Percentiles rank a stretch among this genome's conserved stretches.
Conservation (phyloP, 208 protist genomes). For the Crithidia acanthocephali region DNA sequence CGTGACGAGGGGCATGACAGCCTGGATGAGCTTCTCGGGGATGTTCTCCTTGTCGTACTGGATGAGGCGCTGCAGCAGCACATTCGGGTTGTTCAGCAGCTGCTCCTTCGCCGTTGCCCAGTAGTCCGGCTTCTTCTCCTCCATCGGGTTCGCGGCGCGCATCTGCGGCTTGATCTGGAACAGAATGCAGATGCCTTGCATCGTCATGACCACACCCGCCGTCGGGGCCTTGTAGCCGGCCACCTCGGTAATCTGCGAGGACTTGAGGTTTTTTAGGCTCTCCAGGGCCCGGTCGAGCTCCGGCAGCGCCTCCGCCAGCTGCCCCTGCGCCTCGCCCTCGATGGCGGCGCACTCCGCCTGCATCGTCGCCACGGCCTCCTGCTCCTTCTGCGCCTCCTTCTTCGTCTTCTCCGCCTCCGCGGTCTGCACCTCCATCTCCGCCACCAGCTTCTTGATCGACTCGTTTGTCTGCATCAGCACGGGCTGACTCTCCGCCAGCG, state of each 20-base stretch:
- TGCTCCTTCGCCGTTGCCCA: constrained; percentile 95
- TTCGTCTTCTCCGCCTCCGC: constrained; percentile 94
- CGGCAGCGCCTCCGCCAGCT: constrained; percentile 97
- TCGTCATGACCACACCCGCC: constrained; percentile 96
- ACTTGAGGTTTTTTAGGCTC: constrained; percentile 96
- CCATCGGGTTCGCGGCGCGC: constrained; percentile 94
- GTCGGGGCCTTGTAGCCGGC: constrained; percentile 96
- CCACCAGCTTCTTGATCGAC: constrained; percentile 95
- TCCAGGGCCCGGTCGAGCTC: constrained; percentile 96
- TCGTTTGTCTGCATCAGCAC: constrained; percentile 94
- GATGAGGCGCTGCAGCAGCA: constrained; percentile 94
- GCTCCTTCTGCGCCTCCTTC: constrained; percentile 91
- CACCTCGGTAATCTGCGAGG: constrained; percentile 97
- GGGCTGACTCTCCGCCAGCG: constrained; percentile 96
- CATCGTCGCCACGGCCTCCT: constrained; percentile 92
- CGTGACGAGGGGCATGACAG: constrained; percentile 92
- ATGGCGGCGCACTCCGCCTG: constrained; percentile 95
- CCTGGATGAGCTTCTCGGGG: constrained; percentile 94
- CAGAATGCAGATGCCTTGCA: constrained; percentile 98
- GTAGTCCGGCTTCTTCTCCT: constrained; percentile 97
- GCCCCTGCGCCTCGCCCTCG: constrained; percentile 94
- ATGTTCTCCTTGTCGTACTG: constrained; percentile 98
- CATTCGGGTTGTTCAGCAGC: constrained; percentile 92
- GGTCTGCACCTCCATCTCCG: constrained; percentile 94
- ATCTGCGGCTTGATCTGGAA: constrained; percentile 97